Evolutionary conservation across 768 basidiomycete genomes (phyloP), one percentile per base, ranked within the genome.

Genomic region (Suillus hirtellus): DNA sequence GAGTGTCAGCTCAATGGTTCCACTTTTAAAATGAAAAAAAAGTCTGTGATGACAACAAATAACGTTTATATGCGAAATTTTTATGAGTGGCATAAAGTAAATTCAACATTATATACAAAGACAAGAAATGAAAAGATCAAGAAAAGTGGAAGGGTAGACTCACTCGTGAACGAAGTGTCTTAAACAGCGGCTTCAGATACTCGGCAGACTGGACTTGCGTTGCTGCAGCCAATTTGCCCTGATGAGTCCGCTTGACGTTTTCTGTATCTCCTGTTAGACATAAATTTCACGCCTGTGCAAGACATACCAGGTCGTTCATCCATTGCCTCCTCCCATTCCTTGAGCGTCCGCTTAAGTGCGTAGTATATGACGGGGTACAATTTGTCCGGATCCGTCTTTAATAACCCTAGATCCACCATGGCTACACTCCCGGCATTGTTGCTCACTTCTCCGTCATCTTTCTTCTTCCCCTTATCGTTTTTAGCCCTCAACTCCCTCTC

Each of bases 301-400:
- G 2, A 74, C 84, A 42, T 65, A 93, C 95, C 95, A 69, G 95
- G 95, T 70, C 97, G 83, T 65, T 93, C 92, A 61, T 92, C 93
- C 90, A 99, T 90, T 54, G 92, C 91, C 69, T 95, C 90, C 67
- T 89, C 96, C 97, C 97, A 99, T 72, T 99, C 97, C 70, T 95
- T 95, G 59, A 99, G 80, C 6, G 89, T 90, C 65, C 90, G 83
- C 81, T 98, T 98, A 63, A 99, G 79, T 1, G 95, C 93, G 73
- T 95, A 95, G 72, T 99, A 99, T 58, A 99, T 98, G 69, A 98
- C 81, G 0, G 97, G 97, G 72, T 99, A 98, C 35, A 99, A 79
- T 76, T 93, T 97, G 80, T 96, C 93, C 8, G 95, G 92, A 74
- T 99, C 93, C 19, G 86, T 86, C 81, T 95, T 96, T 71, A 98